Percentiles rank a stretch among this genome's conserved stretches.
These are phyloP conservation scores for Silene latifolia DNA, from an alignment of 148 eudicot genomes.

Conservation along the genomic window DNA sequence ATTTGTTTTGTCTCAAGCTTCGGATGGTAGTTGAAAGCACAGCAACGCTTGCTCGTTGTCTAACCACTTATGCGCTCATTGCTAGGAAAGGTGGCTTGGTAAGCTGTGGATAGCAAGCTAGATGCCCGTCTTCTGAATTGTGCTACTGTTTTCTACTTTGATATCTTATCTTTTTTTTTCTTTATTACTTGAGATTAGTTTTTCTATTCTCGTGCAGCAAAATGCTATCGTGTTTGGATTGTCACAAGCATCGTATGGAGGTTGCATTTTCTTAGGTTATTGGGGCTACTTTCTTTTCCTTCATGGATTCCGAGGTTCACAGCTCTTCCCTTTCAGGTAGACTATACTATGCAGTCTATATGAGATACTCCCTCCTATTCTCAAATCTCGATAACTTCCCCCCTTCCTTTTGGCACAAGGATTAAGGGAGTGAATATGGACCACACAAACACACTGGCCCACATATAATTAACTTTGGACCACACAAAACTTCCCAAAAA, in stretches of 20 bases:
- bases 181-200: slow-evolving; percentile 2
- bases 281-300: slow-evolving; percentile 83
- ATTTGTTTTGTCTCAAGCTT: slow-evolving; percentile 76
- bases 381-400: too few relatives aligned
- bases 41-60: slow-evolving; percentile 79
- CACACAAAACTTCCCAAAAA: too few relatives aligned
- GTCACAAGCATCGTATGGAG: slow-evolving; percentile 88
- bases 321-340: slow-evolving; percentile 84
- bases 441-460: too few relatives aligned
- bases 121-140: not conserved
- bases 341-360: not conserved
- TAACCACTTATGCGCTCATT: slow-evolving; percentile 65
- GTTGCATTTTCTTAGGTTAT: slow-evolving; percentile 71
- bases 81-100: slow-evolving; percentile 61
- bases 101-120: slow-evolving; percentile 13
- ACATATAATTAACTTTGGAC: too few relatives aligned
- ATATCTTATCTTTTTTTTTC: not conserved
- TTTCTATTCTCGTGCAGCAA: slow-evolving; percentile 51
- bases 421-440: too few relatives aligned
- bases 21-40: slow-evolving; percentile 78
- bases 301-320: slow-evolving; percentile 39
- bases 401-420: too few relatives aligned
- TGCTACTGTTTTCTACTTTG: not conserved
- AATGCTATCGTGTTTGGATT: slow-evolving; percentile 71
- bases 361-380: too few relatives aligned